A percentile compares a stretch with the other conserved stretches of the same genome.
phyloP scores from a whole-genome alignment of 805 yeast genomes.

The Sugiyamaella floridensis region DNA sequence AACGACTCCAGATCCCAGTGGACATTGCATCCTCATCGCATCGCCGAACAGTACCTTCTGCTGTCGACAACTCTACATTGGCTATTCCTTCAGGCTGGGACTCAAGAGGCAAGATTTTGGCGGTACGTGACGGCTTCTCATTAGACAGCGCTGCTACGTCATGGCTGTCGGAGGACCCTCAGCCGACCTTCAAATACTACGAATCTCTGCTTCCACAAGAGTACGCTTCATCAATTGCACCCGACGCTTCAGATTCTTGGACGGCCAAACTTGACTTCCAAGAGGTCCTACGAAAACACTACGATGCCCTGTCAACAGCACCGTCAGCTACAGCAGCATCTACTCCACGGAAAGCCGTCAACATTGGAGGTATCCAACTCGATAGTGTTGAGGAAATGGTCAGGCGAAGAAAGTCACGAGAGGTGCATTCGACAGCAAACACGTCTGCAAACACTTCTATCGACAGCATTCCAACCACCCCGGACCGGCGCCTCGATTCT shows the following conservation, averaged over 20 bases:
- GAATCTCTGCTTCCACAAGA: not conserved
- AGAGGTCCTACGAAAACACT: constrained; percentile 16
- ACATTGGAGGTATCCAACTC: constrained; percentile 24
- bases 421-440: constrained; percentile 3
- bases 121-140: constrained; percentile 22
- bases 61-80: constrained; percentile 20
- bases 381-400: constrained; percentile 20
- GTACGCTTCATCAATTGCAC: not conserved
- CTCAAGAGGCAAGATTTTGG: constrained; percentile 25
- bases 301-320: constrained; percentile 10
- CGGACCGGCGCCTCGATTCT: constrained; percentile 13
- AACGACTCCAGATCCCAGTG: constrained; percentile 16
- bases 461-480: constrained; percentile 11
- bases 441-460: constrained; percentile 1
- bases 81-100: constrained; percentile 33
- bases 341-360: constrained; percentile 7
- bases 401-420: constrained; percentile 19
- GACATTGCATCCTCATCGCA: constrained; percentile 12
- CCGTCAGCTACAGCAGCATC: constrained; percentile 4
- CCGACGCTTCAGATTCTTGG: not conserved
- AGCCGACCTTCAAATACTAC: not conserved
- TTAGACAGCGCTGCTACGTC: constrained; percentile 16
- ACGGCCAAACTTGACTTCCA: constrained; percentile 19
- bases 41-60: constrained; percentile 16
- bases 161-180: constrained; percentile 14